A percentile compares a stretch with the other conserved stretches of the same genome.
phyloP scores from a whole-genome alignment of 2,329 filamentous ascomycete species.

The Pseudogymnoascus pannorum region DNA sequence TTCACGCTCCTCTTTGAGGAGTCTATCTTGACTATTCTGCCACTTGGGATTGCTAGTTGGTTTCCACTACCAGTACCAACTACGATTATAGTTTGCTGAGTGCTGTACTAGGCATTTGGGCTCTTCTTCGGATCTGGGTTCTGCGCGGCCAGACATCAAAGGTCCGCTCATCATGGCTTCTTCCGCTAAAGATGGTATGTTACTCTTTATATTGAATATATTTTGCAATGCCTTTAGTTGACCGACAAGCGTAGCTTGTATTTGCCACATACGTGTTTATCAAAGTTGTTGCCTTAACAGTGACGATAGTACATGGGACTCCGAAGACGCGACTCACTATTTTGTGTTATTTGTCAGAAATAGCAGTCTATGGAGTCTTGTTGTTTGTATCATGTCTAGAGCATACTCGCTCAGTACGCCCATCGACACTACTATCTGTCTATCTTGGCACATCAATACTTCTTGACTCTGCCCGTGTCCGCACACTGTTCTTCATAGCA shows the following conservation, averaged over 20 bases:
- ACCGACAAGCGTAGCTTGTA: neutral
- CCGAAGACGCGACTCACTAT: neutral
- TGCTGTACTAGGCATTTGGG: neutral
- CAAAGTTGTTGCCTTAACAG: neutral
- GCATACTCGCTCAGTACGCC: conserved; percentile 32
- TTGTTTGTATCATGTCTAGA: conserved; percentile 28
- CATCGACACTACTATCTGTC: conserved; percentile 36
- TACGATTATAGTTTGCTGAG: neutral
- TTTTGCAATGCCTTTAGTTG: neutral
- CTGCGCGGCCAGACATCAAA: neutral
- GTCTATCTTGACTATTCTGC: conserved; percentile 17
- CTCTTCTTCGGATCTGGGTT: neutral
- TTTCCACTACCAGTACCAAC: neutral
- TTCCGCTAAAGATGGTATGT: neutral
- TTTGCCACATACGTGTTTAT: neutral
- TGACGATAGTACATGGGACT: neutral
- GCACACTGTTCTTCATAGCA: conserved; percentile 37
- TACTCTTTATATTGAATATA: neutral
- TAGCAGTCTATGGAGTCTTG: neutral
- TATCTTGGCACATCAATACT: conserved; percentile 38
- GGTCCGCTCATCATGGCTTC: neutral
- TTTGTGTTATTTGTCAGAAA: neutral
- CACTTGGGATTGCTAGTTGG: neutral
- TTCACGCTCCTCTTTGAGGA: conserved; percentile 29
- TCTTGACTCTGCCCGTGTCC: conserved; percentile 36